Evolutionary conservation across 805 yeast genomes (phyloP).

Genomic region (Candida tibetensis): DNA sequence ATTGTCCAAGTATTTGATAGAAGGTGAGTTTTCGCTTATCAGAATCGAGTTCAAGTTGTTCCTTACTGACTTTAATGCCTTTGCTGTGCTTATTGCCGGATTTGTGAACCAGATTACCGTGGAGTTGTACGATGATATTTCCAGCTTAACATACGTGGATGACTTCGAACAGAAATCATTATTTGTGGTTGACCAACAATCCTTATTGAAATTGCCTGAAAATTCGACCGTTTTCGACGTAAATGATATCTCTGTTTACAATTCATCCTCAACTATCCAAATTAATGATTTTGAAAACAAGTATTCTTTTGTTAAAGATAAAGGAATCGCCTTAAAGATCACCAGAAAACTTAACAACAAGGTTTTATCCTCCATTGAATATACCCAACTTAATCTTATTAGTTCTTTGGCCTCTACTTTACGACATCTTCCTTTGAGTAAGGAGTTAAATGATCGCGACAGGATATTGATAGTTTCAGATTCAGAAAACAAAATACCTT

Average conservation of each 20-base stretch:
- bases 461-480: constrained; percentile 16
- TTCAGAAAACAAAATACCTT: constrained; percentile 10
- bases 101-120: constrained; percentile 42
- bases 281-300: constrained; percentile 22
- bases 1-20: constrained; percentile 16
- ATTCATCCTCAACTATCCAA: constrained; percentile 2
- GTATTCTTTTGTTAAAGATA: constrained; percentile 33
- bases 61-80: constrained; percentile 27
- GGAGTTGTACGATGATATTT: constrained; percentile 33
- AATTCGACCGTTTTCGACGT: not conserved
- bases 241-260: not conserved
- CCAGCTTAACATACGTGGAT: not conserved
- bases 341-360: constrained; percentile 16
- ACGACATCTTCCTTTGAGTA: constrained; percentile 45
- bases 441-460: constrained; percentile 28
- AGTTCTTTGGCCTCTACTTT: constrained; percentile 52
- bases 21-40: constrained; percentile 16
- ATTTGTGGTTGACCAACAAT: constrained; percentile 4
- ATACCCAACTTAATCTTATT: constrained; percentile 51
- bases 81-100: constrained; percentile 42
- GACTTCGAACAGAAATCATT: not conserved
- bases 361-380: constrained; percentile 21
- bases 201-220: not conserved
- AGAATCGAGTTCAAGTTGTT: constrained; percentile 25
- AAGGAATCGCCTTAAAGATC: constrained; percentile 33